These are phyloP conservation scores for Penicillium sp. DNA, from an alignment of 2,329 filamentous ascomycete species.

Conservation along the genomic window DNA sequence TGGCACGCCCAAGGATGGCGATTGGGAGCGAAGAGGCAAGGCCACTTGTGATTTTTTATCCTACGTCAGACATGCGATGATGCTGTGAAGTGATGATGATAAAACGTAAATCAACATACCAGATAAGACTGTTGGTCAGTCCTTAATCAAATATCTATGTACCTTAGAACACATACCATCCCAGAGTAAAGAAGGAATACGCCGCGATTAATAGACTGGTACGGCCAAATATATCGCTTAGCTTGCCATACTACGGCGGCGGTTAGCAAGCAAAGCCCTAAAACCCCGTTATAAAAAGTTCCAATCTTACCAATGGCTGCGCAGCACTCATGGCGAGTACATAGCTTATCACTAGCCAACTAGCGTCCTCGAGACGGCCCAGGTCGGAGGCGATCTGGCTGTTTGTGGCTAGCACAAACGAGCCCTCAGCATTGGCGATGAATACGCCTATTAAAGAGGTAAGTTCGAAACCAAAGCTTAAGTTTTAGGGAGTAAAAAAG, in stretches of 20 bases:
- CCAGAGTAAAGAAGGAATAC: not conserved
- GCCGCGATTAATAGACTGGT: not conserved
- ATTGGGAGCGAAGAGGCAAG: slow-evolving; percentile 32
- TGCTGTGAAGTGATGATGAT: no score
- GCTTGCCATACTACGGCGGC: not conserved
- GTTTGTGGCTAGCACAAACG: not conserved
- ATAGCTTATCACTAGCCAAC: not conserved
- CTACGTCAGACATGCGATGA: not conserved
- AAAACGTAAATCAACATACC: not conserved
- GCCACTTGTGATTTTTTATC: slow-evolving; percentile 29
- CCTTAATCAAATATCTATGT: no score
- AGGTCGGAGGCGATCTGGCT: not conserved
- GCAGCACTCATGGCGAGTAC: not conserved
- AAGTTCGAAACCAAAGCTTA: no score
- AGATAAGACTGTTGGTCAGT: not conserved
- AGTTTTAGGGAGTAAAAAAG: no score
- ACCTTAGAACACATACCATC: not conserved
- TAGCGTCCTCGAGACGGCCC: not conserved
- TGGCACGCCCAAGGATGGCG: slow-evolving; percentile 38
- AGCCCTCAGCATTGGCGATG: not conserved
- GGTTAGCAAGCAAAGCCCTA: no score
- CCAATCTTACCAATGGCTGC: not conserved
- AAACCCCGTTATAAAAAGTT: not conserved
- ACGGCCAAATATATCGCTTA: not conserved
- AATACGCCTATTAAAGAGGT: not conserved